A percentile compares a stretch with the other conserved stretches of the same genome.
These are phyloP conservation scores for Nicotiana rustica DNA, from an alignment of 305 asterid species.

Conservation along the genomic window DNA sequence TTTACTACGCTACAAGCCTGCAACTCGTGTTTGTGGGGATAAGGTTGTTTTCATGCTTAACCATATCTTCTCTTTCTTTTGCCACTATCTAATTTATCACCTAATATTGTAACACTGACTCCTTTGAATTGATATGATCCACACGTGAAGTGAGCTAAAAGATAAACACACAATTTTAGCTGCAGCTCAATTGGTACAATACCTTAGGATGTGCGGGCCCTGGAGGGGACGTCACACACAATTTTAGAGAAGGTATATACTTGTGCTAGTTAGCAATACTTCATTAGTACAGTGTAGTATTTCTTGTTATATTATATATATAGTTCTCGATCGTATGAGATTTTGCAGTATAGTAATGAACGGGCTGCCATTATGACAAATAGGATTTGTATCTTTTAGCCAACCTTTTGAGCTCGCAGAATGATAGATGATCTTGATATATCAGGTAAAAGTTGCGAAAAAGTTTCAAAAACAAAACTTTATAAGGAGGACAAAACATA, in stretches of 20 bases:
- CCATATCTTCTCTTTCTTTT: background rate
- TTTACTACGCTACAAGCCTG: background rate
- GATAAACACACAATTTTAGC: background rate
- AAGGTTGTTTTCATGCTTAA: background rate
- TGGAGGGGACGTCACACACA: too few relatives aligned
- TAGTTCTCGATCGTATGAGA: background rate
- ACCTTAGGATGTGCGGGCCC: too few relatives aligned
- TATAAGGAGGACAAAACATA: constrained; percentile 24
- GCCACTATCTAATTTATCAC: background rate
- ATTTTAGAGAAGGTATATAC: background rate
- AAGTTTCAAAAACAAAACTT: background rate
- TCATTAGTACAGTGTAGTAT: background rate
- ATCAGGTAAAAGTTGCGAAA: background rate
- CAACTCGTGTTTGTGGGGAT: background rate
- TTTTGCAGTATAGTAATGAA: background rate
- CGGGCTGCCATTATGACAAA: constrained; percentile 10
- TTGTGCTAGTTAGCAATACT: background rate
- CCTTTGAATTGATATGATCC: background rate
- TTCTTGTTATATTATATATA: background rate
- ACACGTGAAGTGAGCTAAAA: background rate
- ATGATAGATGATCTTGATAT: constrained; percentile 30
- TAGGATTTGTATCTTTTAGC: constrained; percentile 24
- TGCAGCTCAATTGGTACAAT: too few relatives aligned
- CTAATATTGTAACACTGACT: background rate
- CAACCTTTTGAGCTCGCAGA: constrained; percentile 4